A percentile compares a stretch with the other conserved stretches of the same genome.
Conservation (phyloP, 805 yeast genomes). For the Yamadazyma olivae region DNA sequence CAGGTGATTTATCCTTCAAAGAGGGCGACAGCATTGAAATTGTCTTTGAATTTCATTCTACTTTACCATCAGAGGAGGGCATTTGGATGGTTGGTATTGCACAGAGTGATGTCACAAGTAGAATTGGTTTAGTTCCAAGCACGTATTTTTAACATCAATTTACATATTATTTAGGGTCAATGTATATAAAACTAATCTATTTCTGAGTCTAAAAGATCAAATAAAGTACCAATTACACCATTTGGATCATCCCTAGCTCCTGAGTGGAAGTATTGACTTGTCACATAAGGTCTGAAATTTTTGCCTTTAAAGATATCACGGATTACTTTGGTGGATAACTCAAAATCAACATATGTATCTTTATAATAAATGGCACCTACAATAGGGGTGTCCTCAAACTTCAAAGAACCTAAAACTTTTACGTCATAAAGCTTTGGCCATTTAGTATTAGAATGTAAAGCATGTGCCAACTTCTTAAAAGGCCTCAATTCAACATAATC, state of each 20-base stretch:
- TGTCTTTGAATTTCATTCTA: conserved; percentile 28
- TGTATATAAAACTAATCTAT: conserved; percentile 22
- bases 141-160: conserved; percentile 21
- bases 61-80: conserved; percentile 17
- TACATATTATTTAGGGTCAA: too few species aligned
- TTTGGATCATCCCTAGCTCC: conserved; percentile 45
- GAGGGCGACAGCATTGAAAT: conserved; percentile 32
- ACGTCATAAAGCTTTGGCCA: conserved; percentile 40
- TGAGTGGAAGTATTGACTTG: conserved; percentile 50
- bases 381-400: conserved; percentile 38
- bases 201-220: conserved; percentile 38
- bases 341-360: conserved; percentile 54
- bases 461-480: conserved; percentile 39
- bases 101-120: conserved; percentile 9
- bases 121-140: conserved; percentile 39
- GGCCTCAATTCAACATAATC: conserved; percentile 43
- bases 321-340: conserved; percentile 35
- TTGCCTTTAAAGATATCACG: conserved; percentile 21
- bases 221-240: conserved; percentile 37
- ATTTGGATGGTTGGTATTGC: conserved; percentile 35
- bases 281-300: conserved; percentile 40
- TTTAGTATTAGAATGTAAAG: conserved; percentile 25
- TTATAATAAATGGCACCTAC: conserved; percentile 47
- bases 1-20: conserved; percentile 37
- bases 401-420: conserved; percentile 23